phyloP scores from a whole-genome alignment of 768 basidiomycete species.

The Tulasnella sp. region DNA sequence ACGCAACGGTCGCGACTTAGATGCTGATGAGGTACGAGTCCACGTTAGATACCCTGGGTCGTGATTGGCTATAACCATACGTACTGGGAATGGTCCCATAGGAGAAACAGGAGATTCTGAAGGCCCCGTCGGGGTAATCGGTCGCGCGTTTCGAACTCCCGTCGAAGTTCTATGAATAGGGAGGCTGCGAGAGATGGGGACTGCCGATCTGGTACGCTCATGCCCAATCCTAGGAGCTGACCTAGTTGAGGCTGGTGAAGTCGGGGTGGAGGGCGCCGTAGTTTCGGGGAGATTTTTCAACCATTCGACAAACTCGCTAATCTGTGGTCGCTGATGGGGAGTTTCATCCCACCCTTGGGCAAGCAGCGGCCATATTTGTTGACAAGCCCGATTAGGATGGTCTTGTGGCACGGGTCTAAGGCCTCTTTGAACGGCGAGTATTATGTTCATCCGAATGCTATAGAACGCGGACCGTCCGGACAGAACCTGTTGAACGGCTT shows the following conservation, averaged over 20 bases:
- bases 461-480: background rate
- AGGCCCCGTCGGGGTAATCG: background rate
- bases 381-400: background rate
- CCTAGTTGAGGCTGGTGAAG: background rate
- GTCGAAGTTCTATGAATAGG: background rate
- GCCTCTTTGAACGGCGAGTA: conserved; percentile 17
- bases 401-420: background rate
- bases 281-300: background rate
- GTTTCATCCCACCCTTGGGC: background rate
- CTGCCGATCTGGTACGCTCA: background rate
- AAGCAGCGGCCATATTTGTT: conserved; percentile 9
- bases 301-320: background rate
- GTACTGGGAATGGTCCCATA: background rate
- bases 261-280: background rate
- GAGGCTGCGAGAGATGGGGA: background rate
- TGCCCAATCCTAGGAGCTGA: background rate
- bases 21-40: background rate
- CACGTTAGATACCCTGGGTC: background rate
- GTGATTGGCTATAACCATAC: background rate
- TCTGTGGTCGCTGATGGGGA: background rate
- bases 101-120: background rate
- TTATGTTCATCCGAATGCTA: background rate
- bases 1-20: background rate
- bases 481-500: background rate
- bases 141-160: background rate